Percentiles rank a stretch among this genome's conserved stretches.
phyloP scores from a whole-genome alignment of 345 rosid species.

The Camelina laxa region DNA sequence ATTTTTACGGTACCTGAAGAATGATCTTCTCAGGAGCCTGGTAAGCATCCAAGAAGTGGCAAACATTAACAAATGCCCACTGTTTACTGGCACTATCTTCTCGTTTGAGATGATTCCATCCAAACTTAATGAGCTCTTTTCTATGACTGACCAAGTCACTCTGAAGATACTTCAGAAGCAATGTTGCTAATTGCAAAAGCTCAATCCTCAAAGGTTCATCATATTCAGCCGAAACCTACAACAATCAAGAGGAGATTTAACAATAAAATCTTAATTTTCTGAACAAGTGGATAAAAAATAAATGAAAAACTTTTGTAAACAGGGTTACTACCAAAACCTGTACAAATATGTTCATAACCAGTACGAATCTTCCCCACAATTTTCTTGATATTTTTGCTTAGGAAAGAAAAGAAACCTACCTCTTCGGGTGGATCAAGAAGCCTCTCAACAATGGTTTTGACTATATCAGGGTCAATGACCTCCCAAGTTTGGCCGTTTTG shows the following conservation, averaged over 20 bases:
- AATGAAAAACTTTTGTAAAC: background rate
- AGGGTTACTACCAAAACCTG: background rate
- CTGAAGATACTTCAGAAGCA: slow-evolving; percentile 96
- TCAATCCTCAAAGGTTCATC: slow-evolving; percentile 98
- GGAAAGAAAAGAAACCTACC: slow-evolving; percentile 50
- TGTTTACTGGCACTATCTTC: slow-evolving; percentile 99
- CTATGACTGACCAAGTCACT: slow-evolving; percentile 94
- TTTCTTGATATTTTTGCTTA: slow-evolving; percentile 4
- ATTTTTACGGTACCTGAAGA: slow-evolving; percentile 70
- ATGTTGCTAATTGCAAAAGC: slow-evolving; percentile 95
- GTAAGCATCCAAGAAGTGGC: slow-evolving; percentile 98
- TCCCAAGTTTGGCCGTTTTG: slow-evolving; percentile 92
- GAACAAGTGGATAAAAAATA: slow-evolving; percentile 15
- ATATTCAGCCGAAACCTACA: slow-evolving; percentile 96
- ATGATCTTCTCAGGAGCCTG: slow-evolving; percentile 99
- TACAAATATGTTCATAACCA: slow-evolving; percentile 22
- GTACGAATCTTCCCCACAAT: slow-evolving; percentile 9
- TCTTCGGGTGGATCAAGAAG: slow-evolving; percentile 99
- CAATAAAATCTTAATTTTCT: slow-evolving; percentile 21
- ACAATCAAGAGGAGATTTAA: slow-evolving; percentile 32
- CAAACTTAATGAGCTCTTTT: slow-evolving; percentile 97
- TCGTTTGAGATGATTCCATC: slow-evolving; percentile 99
- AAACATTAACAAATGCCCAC: slow-evolving; percentile 99
- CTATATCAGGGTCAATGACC: slow-evolving; percentile 82
- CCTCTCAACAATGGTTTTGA: slow-evolving; percentile 95